phyloP scores from a whole-genome alignment of 1,284 basidiomycete species.

The Tranzscheliella williamsii region DNA sequence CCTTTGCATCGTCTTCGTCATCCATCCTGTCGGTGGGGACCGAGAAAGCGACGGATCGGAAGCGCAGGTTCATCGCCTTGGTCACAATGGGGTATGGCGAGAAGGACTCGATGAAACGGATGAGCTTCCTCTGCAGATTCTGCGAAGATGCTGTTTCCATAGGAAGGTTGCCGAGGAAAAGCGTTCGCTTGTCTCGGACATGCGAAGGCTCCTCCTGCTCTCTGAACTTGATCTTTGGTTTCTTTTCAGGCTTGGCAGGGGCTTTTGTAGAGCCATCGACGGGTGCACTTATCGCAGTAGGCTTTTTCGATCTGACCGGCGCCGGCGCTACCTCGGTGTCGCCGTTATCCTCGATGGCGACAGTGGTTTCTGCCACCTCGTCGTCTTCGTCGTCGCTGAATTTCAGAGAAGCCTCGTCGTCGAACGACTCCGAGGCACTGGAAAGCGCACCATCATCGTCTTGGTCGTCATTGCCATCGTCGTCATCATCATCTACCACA shows the following conservation, averaged over 20 bases:
- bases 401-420: no score
- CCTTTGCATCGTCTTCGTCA: slow-evolving; percentile 44
- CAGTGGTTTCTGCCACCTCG: slow-evolving; percentile 9
- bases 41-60: slow-evolving; percentile 59
- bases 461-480: slow-evolving; percentile 8
- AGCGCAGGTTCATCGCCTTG: slow-evolving; percentile 52
- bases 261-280: slow-evolving; percentile 60
- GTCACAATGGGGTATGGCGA: slow-evolving; percentile 47
- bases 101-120: slow-evolving; percentile 58
- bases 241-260: no score
- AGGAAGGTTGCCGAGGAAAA: slow-evolving; percentile 91
- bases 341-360: not conserved
- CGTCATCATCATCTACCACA: slow-evolving; percentile 4
- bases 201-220: slow-evolving; percentile 37
- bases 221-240: slow-evolving; percentile 48
- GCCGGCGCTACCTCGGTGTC: slow-evolving; percentile 15
- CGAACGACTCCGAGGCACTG: no score
- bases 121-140: slow-evolving; percentile 58
- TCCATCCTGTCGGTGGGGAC: slow-evolving; percentile 53
- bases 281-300: no score
- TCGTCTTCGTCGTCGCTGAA: slow-evolving; percentile 33
- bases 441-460: no score
- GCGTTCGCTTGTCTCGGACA: slow-evolving; percentile 73
- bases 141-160: slow-evolving; percentile 72
- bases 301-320: no score